phyloP scores from a whole-genome alignment of 1,139 yeast genomes.

The Geotrichum candidum region DNA sequence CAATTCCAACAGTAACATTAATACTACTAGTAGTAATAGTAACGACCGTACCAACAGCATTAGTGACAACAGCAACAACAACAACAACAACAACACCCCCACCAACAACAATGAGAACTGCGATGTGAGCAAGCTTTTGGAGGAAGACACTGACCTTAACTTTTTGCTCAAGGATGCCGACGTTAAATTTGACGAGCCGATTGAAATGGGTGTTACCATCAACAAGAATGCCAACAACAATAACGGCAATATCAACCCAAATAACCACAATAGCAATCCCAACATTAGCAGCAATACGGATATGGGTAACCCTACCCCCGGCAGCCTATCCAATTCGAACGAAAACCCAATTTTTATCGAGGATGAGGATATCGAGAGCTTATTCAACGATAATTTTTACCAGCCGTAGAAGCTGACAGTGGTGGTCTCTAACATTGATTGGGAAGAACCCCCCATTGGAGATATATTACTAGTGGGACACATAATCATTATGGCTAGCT shows the following conservation, averaged over 20 bases:
- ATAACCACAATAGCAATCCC: not conserved
- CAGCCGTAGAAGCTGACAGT: constrained; percentile 6
- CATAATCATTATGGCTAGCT: too few species aligned
- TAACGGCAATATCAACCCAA: not conserved
- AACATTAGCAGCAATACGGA: not conserved
- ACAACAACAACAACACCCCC: not conserved
- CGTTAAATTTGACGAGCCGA: not conserved
- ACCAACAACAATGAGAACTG: not conserved
- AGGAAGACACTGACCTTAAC: not conserved
- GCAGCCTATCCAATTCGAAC: not conserved
- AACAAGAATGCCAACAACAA: not conserved
- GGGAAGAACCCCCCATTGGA: too few species aligned
- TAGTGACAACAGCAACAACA: not conserved
- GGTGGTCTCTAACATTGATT: too few species aligned
- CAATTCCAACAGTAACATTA: not conserved
- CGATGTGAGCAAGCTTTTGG: not conserved
- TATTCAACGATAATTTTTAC: not conserved
- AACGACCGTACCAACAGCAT: not conserved
- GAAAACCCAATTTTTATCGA: not conserved
- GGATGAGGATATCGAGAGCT: not conserved
- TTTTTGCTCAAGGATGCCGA: not conserved
- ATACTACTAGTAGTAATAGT: not conserved
- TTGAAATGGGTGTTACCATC: not conserved
- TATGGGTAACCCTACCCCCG: not conserved
- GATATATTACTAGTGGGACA: too few species aligned